phyloP scores from a whole-genome alignment of 805 yeast genomes.

The Candida bentonensis region DNA sequence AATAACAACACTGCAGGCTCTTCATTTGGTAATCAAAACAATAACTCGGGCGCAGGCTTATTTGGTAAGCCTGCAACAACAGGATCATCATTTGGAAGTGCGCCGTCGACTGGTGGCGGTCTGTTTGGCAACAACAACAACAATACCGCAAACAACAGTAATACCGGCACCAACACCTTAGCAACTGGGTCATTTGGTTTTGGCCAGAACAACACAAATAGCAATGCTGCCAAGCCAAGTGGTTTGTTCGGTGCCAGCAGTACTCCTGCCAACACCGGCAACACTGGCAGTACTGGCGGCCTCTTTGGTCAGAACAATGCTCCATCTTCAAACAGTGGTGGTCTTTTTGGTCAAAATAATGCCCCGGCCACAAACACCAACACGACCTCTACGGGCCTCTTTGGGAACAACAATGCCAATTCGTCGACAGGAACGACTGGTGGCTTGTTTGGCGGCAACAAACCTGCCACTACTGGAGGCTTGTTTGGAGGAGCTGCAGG shows the following conservation, averaged over 20 bases:
- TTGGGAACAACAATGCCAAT: constrained; percentile 12
- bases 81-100: constrained; percentile 5
- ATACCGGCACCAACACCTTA: no score
- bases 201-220: no score
- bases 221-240: no score
- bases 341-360: constrained; percentile 23
- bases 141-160: constrained; percentile 7
- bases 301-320: no score
- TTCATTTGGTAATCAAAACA: constrained; percentile 7
- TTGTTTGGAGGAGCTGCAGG: constrained; percentile 10
- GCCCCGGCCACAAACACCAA: constrained; percentile 2
- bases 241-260: no score
- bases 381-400: constrained; percentile 12
- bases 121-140: constrained; percentile 23
- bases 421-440: constrained; percentile 6
- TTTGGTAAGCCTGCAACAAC: constrained; percentile 12
- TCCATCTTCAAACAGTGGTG: constrained; percentile 21
- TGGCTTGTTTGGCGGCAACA: constrained; percentile 8
- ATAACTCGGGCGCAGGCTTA: constrained; percentile 13
- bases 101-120: constrained; percentile 17
- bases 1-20: constrained; percentile 8
- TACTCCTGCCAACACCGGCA: no score
- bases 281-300: no score
- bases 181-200: no score
- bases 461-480: constrained; percentile 7